Evolutionary conservation across 2,329 filamentous ascomycete species (phyloP).

Genomic region (Sarocladium kiliense): DNA sequence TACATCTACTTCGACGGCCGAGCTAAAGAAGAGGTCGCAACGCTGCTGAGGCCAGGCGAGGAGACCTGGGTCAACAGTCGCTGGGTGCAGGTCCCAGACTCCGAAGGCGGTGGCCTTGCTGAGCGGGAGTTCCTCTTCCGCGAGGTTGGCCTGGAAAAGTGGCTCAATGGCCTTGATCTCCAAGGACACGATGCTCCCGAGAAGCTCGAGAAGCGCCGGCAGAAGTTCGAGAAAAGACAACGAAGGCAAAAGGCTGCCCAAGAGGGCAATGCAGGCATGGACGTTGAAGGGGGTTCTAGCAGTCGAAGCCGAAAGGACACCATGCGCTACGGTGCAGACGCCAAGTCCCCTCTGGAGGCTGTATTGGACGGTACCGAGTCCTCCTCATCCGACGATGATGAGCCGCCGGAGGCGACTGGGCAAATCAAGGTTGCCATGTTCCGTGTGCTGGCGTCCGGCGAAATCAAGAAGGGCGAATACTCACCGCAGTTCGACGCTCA

Average conservation of each 20-base stretch:
- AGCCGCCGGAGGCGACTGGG: constrained; percentile 87
- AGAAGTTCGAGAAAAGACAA: constrained; percentile 68
- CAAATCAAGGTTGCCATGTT: constrained; percentile 99
- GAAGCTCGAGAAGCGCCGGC: constrained; percentile 81
- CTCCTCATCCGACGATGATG: constrained; percentile 73
- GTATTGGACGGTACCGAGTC: constrained; percentile 66
- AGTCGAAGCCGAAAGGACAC: constrained; percentile 42
- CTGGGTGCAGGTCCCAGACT: constrained; percentile 91
- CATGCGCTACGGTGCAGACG: constrained; percentile 75
- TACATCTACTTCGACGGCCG: constrained; percentile 99
- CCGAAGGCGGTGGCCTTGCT: constrained; percentile 87
- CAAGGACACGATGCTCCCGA: constrained; percentile 87
- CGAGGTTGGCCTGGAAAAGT: constrained; percentile 91
- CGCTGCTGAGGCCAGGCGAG: constrained; percentile 82
- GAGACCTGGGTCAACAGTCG: constrained; percentile 99
- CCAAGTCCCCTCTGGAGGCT: constrained; percentile 67
- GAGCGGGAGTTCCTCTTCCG: constrained; percentile 97
- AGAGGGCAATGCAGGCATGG: constrained; percentile 28
- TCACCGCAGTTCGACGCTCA: constrained; percentile 96
- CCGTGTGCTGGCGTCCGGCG: constrained; percentile 87
- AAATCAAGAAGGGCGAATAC: constrained; percentile 97
- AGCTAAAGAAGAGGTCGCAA: constrained; percentile 94
- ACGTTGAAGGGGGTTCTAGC: constrained; percentile 37
- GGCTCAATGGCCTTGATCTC: constrained; percentile 95
- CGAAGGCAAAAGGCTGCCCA: constrained; percentile 52